phyloP scores from a whole-genome alignment of 208 protist species.

The Leishmania gerbilli region DNA sequence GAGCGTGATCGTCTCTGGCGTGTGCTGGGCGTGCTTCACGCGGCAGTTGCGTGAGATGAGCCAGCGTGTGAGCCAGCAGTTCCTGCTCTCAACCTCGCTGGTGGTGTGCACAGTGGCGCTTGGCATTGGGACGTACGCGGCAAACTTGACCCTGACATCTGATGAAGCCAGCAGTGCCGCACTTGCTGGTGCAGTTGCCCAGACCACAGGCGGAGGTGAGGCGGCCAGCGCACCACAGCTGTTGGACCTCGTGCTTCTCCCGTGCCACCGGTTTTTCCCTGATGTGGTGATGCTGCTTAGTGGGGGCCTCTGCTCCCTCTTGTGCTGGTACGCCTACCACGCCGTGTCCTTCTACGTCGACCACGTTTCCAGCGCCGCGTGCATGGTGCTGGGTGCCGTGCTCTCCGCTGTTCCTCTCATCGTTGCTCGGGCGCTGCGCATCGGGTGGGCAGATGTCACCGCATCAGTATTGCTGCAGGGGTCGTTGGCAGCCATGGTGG shows the following conservation, averaged over 20 bases:
- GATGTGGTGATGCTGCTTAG: constrained; percentile 21
- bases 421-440: constrained; percentile 5
- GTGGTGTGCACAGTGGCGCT: constrained; percentile 13
- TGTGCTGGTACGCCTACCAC: constrained; percentile 31
- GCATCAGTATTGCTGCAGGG: constrained; percentile 1
- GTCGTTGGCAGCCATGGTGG: neutral
- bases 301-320: constrained; percentile 6
- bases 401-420: constrained; percentile 19
- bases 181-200: neutral
- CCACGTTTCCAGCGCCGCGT: constrained; percentile 22
- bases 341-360: constrained; percentile 31
- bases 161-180: neutral
- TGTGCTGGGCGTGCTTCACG: constrained; percentile 24
- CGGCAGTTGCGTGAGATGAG: constrained; percentile 28
- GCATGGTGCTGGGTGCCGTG: constrained; percentile 20
- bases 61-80: constrained; percentile 28
- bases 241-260: neutral
- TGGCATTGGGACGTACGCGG: constrained; percentile 13
- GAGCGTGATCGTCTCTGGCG: constrained; percentile 9
- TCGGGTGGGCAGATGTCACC: constrained; percentile 2
- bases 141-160: neutral
- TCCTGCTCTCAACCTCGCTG: constrained; percentile 24
- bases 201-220: neutral
- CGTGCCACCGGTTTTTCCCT: constrained; percentile 16
- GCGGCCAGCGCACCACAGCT: neutral